Percentiles rank a stretch among this genome's conserved stretches.
These are phyloP conservation scores for Penicillium freii DNA, from an alignment of 2,329 filamentous ascomycete species.

Conservation along the genomic window DNA sequence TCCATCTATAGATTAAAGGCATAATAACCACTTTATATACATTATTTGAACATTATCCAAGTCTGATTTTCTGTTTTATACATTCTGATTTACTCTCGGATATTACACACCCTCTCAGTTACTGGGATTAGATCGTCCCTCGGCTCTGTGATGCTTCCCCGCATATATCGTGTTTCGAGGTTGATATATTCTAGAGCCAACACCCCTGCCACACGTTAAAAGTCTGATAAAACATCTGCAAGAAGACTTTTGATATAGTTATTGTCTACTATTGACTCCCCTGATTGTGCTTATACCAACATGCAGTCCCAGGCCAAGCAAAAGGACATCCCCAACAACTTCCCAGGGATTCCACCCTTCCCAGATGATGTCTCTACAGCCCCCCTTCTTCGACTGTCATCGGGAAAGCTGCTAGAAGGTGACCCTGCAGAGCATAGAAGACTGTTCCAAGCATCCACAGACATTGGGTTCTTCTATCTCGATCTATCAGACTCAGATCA, in stretches of 20 bases:
- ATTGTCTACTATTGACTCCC: background rate
- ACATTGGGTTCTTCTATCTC: constrained; percentile 59
- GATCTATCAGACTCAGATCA: constrained; percentile 43
- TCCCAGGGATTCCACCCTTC: constrained; percentile 40
- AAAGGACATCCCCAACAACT: constrained; percentile 17
- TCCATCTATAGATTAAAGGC: background rate
- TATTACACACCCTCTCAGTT: background rate
- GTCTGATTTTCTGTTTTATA: background rate
- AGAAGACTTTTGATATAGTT: background rate
- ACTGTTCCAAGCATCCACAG: constrained; percentile 43
- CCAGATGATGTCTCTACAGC: constrained; percentile 44
- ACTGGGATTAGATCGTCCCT: constrained; percentile 6
- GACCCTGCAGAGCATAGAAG: constrained; percentile 36
- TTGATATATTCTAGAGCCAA: background rate
- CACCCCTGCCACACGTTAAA: rapidly evolving
- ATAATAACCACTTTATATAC: background rate
- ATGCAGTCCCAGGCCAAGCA: constrained; percentile 5
- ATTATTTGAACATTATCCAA: background rate
- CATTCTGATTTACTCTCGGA: background rate
- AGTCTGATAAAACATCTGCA: background rate
- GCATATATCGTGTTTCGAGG: constrained; percentile 11
- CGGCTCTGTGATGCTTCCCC: constrained; percentile 21
- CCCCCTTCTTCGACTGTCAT: constrained; percentile 45
- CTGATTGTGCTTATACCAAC: background rate
- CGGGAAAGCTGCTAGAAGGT: constrained; percentile 38